Evolutionary conservation across 441 rosid genomes (phyloP).

Genomic region (Populus hybrid): DNA sequence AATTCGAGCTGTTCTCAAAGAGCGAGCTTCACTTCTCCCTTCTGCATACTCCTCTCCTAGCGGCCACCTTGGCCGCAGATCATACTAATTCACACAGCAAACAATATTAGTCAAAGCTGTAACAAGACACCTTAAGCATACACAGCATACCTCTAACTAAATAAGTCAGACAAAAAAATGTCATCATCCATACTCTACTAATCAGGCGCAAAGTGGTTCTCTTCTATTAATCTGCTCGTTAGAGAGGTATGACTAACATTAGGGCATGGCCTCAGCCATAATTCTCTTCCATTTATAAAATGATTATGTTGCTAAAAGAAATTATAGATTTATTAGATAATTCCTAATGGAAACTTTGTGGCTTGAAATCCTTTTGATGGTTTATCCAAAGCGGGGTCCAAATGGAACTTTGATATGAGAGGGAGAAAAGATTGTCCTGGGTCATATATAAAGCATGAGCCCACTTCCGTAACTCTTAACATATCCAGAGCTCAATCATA

Average conservation of each 20-base stretch:
- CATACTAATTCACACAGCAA: conserved; percentile 51
- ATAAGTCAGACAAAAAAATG: not conserved
- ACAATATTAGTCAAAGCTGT: not conserved
- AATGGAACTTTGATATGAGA: not conserved
- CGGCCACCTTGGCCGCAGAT: conserved; percentile 96
- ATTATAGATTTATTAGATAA: not conserved
- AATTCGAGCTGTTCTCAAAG: conserved; percentile 70
- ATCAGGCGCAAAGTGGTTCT: not conserved
- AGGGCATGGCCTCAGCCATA: not conserved
- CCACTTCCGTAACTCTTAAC: not conserved
- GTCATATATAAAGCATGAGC: not conserved
- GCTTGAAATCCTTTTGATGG: not conserved
- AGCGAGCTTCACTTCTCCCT: conserved; percentile 89
- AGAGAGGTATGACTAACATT: not conserved
- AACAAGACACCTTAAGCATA: not conserved
- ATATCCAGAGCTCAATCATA: not conserved
- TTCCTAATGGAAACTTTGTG: not conserved
- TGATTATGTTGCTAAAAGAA: not conserved
- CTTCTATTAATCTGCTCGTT: not conserved
- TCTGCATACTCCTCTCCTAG: conserved; percentile 77
- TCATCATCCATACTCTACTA: not conserved
- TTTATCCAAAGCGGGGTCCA: not conserved
- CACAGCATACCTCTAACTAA: not conserved
- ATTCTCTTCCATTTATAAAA: not conserved
- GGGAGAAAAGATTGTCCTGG: not conserved